Evolutionary conservation across 2,329 filamentous ascomycete genomes (phyloP).

Genomic region (Emmonsiellopsis sp.): DNA sequence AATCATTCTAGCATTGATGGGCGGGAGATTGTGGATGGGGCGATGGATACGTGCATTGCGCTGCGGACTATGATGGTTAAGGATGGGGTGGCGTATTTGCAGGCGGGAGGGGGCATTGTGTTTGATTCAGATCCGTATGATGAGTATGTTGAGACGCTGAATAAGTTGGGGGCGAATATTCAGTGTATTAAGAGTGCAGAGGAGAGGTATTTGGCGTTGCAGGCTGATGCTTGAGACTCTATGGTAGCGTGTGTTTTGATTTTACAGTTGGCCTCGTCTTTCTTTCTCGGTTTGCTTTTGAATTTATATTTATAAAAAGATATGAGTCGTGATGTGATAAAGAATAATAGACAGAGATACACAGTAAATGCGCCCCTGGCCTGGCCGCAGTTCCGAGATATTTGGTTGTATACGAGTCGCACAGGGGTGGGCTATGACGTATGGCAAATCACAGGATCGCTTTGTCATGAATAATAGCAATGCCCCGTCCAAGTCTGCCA

Average conservation of each 20-base stretch:
- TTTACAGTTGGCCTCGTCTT: not conserved
- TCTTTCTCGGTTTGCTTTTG: not conserved
- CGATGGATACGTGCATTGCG: constrained; percentile 80
- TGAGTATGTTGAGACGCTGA: constrained; percentile 93
- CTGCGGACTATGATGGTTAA: constrained; percentile 92
- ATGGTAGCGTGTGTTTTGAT: no score
- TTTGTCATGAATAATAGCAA: no score
- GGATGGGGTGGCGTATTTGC: constrained; percentile 82
- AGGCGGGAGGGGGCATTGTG: constrained; percentile 78
- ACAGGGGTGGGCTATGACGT: no score
- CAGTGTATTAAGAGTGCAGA: constrained; percentile 79
- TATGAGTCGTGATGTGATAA: not conserved
- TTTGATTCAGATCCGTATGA: constrained; percentile 87
- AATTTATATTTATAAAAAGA: not conserved
- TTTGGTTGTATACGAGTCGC: no score
- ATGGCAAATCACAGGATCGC: no score
- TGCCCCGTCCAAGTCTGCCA: no score
- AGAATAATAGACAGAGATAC: no score
- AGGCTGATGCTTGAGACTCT: constrained; percentile 17
- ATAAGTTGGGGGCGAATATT: constrained; percentile 88
- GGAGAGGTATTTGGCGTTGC: constrained; percentile 48
- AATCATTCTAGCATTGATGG: constrained; percentile 58
- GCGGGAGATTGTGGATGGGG: constrained; percentile 56
- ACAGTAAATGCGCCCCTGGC: no score
- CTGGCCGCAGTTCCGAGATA: no score